Conservation (phyloP, 345 rosid species). For the Litchi chinensis region DNA sequence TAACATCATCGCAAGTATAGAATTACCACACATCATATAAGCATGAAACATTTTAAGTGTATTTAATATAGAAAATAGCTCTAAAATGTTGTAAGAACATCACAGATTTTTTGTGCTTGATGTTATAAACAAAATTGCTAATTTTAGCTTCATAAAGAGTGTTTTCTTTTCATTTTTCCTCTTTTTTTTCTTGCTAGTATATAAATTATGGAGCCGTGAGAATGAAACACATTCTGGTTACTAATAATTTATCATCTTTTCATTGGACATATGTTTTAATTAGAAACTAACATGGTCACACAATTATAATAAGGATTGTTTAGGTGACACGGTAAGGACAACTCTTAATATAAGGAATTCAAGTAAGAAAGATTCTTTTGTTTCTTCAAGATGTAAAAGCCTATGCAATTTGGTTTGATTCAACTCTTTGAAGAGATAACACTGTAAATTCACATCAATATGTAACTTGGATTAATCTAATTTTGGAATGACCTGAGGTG, state of each 20-base stretch:
- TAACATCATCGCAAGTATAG: background rate
- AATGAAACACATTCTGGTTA: background rate
- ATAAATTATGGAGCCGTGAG: background rate
- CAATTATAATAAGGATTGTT: background rate
- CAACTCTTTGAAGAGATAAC: too few species aligned
- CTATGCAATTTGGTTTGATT: background rate
- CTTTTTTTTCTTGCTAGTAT: background rate
- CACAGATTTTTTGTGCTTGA: background rate
- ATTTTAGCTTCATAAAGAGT: background rate
- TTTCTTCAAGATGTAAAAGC: background rate
- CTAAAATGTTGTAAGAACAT: background rate
- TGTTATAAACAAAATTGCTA: background rate
- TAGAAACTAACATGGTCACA: background rate
- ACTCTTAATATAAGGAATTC: background rate
- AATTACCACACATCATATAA: constrained; percentile 7
- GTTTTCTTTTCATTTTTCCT: background rate
- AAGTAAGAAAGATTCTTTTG: too few species aligned
- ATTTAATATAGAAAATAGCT: background rate
- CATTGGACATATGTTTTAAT: background rate
- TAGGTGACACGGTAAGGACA: background rate
- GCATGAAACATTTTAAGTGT: background rate
- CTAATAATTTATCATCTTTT: background rate
- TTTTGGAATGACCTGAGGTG: background rate
- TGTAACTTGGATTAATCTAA: background rate
- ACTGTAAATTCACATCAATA: too few species aligned